Percentiles rank a stretch among this genome's conserved stretches.
Conservation (phyloP, 768 basidiomycete genomes). For the Serendipita sp. region DNA sequence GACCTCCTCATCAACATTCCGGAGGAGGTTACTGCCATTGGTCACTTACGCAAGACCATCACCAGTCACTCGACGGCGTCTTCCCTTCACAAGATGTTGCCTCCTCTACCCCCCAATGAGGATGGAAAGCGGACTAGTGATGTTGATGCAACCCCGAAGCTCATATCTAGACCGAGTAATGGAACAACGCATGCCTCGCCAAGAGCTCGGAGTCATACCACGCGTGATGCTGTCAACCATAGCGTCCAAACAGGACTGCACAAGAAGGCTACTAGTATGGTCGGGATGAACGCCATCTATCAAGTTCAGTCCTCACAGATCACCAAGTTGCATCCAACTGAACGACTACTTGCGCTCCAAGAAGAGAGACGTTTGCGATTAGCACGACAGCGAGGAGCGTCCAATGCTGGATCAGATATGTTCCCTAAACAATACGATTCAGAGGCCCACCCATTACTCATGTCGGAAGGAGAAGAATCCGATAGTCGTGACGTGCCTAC, state of each 20-base stretch:
- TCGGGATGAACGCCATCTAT: constrained; percentile 1
- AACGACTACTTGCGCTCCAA: not conserved
- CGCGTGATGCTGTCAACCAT: not conserved
- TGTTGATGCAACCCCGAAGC: not conserved
- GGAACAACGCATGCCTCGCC: not conserved
- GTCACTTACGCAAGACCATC: too few species aligned
- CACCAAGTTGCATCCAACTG: not conserved
- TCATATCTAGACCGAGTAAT: too few species aligned
- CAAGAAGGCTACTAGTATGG: constrained; percentile 1
- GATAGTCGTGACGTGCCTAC: not conserved
- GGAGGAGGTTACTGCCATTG: not conserved
- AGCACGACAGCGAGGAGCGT: not conserved
- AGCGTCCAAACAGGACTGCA: not conserved
- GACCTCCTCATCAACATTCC: not conserved
- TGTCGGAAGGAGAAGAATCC: constrained; percentile 8
- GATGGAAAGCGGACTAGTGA: too few species aligned
- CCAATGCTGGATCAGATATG: not conserved
- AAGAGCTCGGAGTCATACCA: not conserved
- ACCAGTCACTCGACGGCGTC: not conserved
- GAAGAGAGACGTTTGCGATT: not conserved
- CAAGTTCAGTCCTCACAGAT: not conserved
- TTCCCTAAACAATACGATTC: not conserved
- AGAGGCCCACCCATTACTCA: not conserved
- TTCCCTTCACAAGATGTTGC: not conserved
- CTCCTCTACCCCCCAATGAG: too few species aligned